Conservation (phyloP, 305 asterid genomes). For the Solanum chacoense region DNA sequence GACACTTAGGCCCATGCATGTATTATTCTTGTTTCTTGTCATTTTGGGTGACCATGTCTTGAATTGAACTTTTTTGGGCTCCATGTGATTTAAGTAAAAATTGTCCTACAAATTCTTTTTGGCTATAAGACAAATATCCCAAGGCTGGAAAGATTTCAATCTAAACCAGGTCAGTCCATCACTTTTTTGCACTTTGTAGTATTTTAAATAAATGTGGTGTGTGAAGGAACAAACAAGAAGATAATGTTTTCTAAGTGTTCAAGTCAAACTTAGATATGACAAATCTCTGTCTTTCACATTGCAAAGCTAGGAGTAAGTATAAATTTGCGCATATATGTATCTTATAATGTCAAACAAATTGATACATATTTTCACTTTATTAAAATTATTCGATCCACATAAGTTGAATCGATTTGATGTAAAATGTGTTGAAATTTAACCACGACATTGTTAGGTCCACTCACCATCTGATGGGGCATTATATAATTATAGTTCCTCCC, state of each 20-base stretch:
- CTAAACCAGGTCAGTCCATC: neutral
- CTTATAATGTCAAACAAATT: neutral
- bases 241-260: neutral
- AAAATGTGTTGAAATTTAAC: neutral
- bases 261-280: neutral
- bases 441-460: neutral
- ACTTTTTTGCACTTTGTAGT: neutral
- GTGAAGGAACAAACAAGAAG: neutral
- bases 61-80: slow-evolving; percentile 23
- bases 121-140: slow-evolving; percentile 8
- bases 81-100: slow-evolving; percentile 10
- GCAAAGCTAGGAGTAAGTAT: neutral
- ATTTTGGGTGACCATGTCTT: slow-evolving; percentile 8
- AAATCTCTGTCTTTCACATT: neutral
- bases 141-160: slow-evolving; percentile 8
- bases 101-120: neutral
- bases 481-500: neutral
- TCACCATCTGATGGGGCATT: neutral
- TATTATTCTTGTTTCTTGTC: slow-evolving; percentile 19
- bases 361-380: neutral
- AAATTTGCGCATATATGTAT: neutral
- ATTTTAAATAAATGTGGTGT: neutral
- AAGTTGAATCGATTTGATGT: neutral
- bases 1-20: slow-evolving; percentile 12
- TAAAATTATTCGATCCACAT: neutral